These are phyloP conservation scores for Podaxis mareebaensis DNA, from an alignment of 768 basidiomycete genomes.

Conservation along the genomic window DNA sequence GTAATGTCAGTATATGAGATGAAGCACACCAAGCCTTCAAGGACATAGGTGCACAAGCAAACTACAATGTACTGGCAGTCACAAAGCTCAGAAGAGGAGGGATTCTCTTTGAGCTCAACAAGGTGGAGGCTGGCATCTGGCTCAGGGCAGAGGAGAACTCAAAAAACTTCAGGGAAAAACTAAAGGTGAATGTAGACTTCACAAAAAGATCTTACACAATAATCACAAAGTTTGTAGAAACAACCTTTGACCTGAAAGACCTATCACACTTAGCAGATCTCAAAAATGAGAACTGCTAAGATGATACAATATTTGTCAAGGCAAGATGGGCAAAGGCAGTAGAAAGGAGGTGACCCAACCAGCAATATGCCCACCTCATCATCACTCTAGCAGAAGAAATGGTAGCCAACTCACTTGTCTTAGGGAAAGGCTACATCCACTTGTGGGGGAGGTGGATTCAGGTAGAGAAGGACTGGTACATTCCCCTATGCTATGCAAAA, in stretches of 20 bases:
- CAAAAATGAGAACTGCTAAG: slow-evolving; percentile 4
- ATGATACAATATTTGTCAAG: background rate
- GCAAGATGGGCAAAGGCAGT: background rate
- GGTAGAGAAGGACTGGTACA: background rate
- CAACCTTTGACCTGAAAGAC: background rate
- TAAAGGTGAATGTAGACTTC: background rate
- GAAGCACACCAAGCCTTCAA: background rate
- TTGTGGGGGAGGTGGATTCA: background rate
- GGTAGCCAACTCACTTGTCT: background rate
- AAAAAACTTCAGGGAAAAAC: background rate
- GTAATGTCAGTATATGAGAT: background rate
- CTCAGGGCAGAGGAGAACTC: background rate
- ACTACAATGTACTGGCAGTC: background rate
- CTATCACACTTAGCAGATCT: background rate
- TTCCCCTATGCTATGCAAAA: background rate
- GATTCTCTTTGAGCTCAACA: background rate
- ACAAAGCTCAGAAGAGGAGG: background rate
- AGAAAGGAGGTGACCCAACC: background rate
- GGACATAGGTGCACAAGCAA: background rate
- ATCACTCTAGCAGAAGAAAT: background rate
- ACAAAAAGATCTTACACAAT: background rate
- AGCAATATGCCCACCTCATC: background rate
- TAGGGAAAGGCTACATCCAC: background rate
- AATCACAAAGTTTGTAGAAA: background rate
- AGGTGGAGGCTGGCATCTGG: background rate